A percentile compares a stretch with the other conserved stretches of the same genome.
Conservation (phyloP, 179 eudicot species). For the Vitellaria paradoxa region DNA sequence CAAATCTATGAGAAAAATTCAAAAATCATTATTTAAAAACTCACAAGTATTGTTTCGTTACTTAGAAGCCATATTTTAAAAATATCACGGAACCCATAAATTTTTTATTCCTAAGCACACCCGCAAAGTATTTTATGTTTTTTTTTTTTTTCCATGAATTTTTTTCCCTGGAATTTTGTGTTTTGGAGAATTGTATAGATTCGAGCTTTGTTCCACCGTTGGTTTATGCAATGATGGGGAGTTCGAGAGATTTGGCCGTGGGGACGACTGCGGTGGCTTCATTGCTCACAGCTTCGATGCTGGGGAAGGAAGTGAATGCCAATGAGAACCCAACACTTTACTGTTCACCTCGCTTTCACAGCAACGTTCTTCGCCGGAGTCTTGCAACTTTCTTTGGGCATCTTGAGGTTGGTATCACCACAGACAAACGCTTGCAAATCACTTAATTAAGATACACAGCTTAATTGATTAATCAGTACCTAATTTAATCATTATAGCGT, state of each 20-base stretch:
- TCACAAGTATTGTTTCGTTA: too few species aligned
- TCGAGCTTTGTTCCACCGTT: constrained; percentile 96
- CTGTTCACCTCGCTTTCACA: constrained; percentile 84
- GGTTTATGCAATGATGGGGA: constrained; percentile 95
- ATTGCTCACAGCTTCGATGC: constrained; percentile 69
- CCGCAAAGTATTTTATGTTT: too few species aligned
- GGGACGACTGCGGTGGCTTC: constrained; percentile 93
- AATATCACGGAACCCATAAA: too few species aligned
- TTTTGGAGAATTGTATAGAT: constrained; percentile 33
- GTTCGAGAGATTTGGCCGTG: constrained; percentile 85
- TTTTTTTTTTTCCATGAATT: too few species aligned
- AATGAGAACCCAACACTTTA: constrained; percentile 62
- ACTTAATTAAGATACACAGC: too few species aligned
- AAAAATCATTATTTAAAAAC: too few species aligned
- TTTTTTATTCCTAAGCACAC: too few species aligned
- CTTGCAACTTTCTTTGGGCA: constrained; percentile 67
- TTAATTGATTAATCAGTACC: neutral
- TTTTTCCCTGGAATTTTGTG: too few species aligned
- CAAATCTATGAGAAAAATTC: too few species aligned
- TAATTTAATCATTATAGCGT: too few species aligned
- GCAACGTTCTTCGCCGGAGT: constrained; percentile 83
- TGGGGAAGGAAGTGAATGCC: constrained; percentile 56
- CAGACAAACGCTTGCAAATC: too few species aligned
- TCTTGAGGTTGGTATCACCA: constrained; percentile 50
- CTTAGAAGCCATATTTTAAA: too few species aligned